Evolutionary conservation across 306 rosid genomes (phyloP), one percentile per base, ranked within the genome.

Genomic region (Arachis hypogaea): DNA sequence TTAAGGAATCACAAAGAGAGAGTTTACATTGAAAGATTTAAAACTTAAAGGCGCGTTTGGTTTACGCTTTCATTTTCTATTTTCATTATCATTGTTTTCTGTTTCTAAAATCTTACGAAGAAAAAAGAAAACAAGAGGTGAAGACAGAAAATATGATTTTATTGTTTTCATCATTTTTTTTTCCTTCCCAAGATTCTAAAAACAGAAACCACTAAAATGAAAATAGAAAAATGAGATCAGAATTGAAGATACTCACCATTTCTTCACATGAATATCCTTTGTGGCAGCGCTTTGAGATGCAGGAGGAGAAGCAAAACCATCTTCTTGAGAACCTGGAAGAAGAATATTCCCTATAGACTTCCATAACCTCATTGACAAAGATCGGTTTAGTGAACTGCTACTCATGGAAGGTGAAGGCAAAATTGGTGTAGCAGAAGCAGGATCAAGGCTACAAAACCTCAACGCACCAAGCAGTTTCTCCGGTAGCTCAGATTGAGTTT

Each of bases 401-500:
- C 66, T 66, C 38, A 46, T 38, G 68, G 38, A 54, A 30, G 85
- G 77, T 7, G 80, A 77, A 9, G 88, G 81, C 66, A 86, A 89
- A 58, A 89, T 77, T 49, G 82, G 63, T 73, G 69, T 67, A 51
- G 98, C 98, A 30, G 90, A 83, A 77, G 82, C 76, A 68, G 96
- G 97, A 73, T 93, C 79, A 59, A 93, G 82, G 66, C 86, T 83
- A 7, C 92, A 82, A 71, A 91, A 86, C 77, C 96, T 89, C 74
- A 93, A 78, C 57, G 89, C 95, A 44, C 97, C 96, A 5, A 91
- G 79, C 59, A 93, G 76, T 61, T 75, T 80, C 64, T 93, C 97
- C 11, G 96, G 98, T 83, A 93, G 91, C 84, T 93, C 98, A 43
- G 83, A 79, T 59, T 85, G 89, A 62, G 80, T 67, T 82, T 85